Evolutionary conservation across 768 basidiomycete genomes (phyloP), one percentile per base, ranked within the genome.

Genomic region (Russula vinacea): DNA sequence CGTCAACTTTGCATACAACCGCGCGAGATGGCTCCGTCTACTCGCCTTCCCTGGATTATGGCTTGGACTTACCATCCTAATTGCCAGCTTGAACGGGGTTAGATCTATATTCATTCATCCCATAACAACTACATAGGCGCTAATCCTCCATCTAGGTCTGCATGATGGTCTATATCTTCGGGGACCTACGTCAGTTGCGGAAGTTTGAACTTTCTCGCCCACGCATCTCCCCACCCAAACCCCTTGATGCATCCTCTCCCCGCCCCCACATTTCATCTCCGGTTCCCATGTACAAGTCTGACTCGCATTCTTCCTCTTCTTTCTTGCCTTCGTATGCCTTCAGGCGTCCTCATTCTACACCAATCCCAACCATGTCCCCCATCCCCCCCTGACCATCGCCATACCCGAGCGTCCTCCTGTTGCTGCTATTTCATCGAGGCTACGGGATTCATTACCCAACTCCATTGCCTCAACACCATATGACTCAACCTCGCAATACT

Each of bases 161-260:
- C 71, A 71, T 91, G 60, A 89, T 88, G 71, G 83, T 92, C 6
- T 92, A 90, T 71, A 71, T 91, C 35, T 90, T 91, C 69, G 90
- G 90, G 9, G 90, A 92, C 73, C 77, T 91, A 22, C 79, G 90
- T 9, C 90, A 92, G 70, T 79, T 92, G 22, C 84, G 87, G 68
- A 86, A 84, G 67, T 90, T 90, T 70, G 90, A 91, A 72, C 83
- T 92, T n/a, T 73, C 83, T 4, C 79, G 88, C 24, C 89, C 89
- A 11, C 75, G 82, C 16, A 86, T 88, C 67, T 85, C 86, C 0
- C 79, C 78, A 58, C 77, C 76, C 1, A 71, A 75, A 56, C 67
- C 64, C 14, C 68, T 68, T 39, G 58, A 58, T 24, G 33, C 50
- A 5, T 39, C 55, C 19, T 47, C 57, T 5, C 29, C 60, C 22